Conservation (phyloP, 2,329 filamentous ascomycete genomes). For the Pleoardoris graminearum region DNA sequence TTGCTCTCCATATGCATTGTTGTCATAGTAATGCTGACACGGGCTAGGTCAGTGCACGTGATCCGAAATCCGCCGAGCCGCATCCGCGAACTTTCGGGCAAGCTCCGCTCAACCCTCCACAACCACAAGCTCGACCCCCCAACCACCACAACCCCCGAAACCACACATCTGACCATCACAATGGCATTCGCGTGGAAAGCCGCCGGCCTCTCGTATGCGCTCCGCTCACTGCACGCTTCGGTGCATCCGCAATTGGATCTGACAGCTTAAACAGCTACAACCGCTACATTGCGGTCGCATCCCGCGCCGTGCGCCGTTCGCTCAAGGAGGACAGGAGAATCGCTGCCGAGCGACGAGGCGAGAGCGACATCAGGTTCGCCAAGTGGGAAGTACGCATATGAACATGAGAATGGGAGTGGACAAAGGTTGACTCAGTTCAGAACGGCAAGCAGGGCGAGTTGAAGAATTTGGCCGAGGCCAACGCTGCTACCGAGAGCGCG, state of each 20-base stretch:
- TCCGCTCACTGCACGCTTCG: slow-evolving; percentile 16
- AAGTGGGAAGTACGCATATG: slow-evolving; percentile 86
- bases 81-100: slow-evolving; percentile 33
- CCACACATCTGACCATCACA: slow-evolving; percentile 55
- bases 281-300: slow-evolving; percentile 95
- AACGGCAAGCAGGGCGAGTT: slow-evolving; percentile 93
- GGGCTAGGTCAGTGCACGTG: slow-evolving; percentile 19
- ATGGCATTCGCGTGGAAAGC: slow-evolving; percentile 99
- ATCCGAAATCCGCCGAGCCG: slow-evolving; percentile 26
- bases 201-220: slow-evolving; percentile 87
- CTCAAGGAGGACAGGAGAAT: slow-evolving; percentile 95
- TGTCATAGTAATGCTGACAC: too few species aligned
- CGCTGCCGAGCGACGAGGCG: slow-evolving; percentile 82
- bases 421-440: slow-evolving; percentile 54
- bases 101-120: slow-evolving; percentile 32
- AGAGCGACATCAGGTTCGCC: slow-evolving; percentile 85
- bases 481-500: slow-evolving; percentile 53
- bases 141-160: slow-evolving; percentile 27
- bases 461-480: slow-evolving; percentile 68
- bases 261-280: slow-evolving; percentile 76
- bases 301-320: slow-evolving; percentile 92
- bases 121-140: slow-evolving; percentile 27
- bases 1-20: too few species aligned
- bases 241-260: slow-evolving; percentile 26
- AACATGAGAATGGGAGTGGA: slow-evolving; percentile 24